A percentile compares a stretch with the other conserved stretches of the same genome.
These are phyloP conservation scores for Posidonia oceanica DNA, from an alignment of 116 monocot genomes.

Conservation along the genomic window DNA sequence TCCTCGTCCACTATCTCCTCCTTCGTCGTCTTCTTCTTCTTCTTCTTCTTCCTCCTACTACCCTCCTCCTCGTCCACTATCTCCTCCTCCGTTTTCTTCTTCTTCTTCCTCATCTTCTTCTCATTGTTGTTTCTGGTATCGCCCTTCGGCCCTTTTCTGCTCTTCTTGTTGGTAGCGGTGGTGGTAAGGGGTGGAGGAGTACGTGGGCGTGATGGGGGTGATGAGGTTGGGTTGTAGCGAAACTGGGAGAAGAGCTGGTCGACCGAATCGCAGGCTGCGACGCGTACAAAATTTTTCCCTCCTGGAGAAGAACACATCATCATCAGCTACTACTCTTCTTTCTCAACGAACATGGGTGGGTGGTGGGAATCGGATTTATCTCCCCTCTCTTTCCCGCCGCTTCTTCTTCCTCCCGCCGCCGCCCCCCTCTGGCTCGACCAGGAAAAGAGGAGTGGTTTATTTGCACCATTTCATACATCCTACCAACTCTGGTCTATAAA, in stretches of 20 bases:
- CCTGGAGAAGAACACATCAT: too few species aligned
- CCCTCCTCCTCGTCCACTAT: neutral
- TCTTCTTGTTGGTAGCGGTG: neutral
- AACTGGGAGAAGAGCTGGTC: slow-evolving; percentile 6
- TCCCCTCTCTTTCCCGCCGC: too few species aligned
- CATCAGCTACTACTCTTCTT: too few species aligned
- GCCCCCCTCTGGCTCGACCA: too few species aligned
- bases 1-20: neutral
- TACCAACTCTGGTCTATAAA: too few species aligned
- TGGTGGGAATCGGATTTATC: too few species aligned
- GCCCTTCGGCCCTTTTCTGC: neutral
- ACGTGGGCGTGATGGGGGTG: neutral
- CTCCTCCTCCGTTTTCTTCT: neutral
- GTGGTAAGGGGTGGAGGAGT: neutral
- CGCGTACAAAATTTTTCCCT: neutral
- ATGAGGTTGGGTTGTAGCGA: neutral
- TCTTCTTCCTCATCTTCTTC: neutral
- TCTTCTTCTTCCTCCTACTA: neutral
- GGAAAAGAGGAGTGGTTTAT: too few species aligned
- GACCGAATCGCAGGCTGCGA: neutral
- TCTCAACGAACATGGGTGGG: too few species aligned
- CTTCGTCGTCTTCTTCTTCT: neutral
- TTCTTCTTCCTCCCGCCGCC: too few species aligned
- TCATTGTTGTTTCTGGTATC: neutral
- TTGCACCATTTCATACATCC: too few species aligned